Base-by-base conservation (phyloP, 129 eudicot species). In the Gnaphalium uliginosum region DNA sequence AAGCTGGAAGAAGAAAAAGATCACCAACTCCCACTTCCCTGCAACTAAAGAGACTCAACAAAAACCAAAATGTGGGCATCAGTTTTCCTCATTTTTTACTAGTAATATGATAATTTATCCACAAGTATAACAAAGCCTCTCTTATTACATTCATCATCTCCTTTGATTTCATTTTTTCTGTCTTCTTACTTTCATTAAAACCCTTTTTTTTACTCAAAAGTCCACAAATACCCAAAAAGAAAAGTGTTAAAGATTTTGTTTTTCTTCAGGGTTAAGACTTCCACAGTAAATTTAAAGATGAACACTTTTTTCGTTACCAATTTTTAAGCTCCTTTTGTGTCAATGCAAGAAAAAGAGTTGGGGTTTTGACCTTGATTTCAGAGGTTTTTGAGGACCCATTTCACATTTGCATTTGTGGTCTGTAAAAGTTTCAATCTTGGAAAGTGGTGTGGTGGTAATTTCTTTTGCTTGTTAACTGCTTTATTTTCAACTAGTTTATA, bases 21-120 rank as follows among this genome's bases (percentile, higher is more conserved):
- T 87, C 86, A 89, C 93, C 91, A 86, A 86, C 88, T 79, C 93
- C 84, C 92, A 89, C 90, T 84, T 78, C 82, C 79, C 82, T 76
- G 71, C 85, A 89, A 74, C 76, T 61, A 69, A 76, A 69, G 39
- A 85, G 60, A 64, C 59, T 33, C 22, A 32, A 66, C 51, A 53
- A 2, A 65, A 70, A 82, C 30, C 71, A 76, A 8, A 58, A 54
- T 80, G 69, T 62, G 74, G 29, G 6, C 73, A 66, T 80, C 11
- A 14, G 4, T 26, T 24, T 21, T 72, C 26, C 24, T 53, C 70
- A 11, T 18, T 75, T 43, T 32, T 60, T 48, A 24, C 29, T 39
- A 39, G 4, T 18, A 50, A 66, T 37, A 25, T 30, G 54, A 60
- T 18, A 21, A 18, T 22, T 22, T 41, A 50, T 53, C 79, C 73